Percentiles rank a stretch among this genome's conserved stretches.
These are phyloP conservation scores for Mycena maculata DNA, from an alignment of 768 basidiomycete species.

Conservation along the genomic window DNA sequence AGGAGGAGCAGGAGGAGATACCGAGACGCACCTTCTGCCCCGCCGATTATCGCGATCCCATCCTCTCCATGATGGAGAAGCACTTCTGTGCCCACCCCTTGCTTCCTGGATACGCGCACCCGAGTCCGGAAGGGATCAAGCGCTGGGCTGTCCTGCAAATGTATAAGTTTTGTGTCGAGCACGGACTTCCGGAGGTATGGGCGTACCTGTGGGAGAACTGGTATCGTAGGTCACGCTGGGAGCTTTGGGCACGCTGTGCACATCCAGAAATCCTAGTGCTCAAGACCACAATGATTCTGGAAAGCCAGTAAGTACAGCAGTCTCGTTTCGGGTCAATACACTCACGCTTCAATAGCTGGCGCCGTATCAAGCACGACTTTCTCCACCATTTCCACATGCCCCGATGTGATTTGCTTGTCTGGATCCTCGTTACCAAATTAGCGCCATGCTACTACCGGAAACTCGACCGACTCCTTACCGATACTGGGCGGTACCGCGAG, in stretches of 20 bases:
- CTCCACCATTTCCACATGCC: conserved; percentile 48
- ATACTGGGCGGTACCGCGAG: conserved; percentile 40
- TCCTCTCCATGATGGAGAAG: conserved; percentile 25
- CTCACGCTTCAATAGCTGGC: conserved; percentile 41
- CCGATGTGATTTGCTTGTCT: conserved; percentile 45
- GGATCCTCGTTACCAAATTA: conserved; percentile 46
- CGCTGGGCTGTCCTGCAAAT: conserved; percentile 39
- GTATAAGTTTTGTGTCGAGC: conserved; percentile 38
- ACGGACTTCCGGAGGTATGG: conserved; percentile 39
- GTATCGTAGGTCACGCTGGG: conserved; percentile 40
- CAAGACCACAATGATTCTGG: conserved; percentile 45
- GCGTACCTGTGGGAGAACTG: too few species aligned
- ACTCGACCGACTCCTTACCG: conserved; percentile 33
- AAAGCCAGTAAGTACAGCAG: conserved; percentile 41
- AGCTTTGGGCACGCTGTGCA: conserved; percentile 40
- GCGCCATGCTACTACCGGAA: conserved; percentile 43
- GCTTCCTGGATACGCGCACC: conserved; percentile 27
- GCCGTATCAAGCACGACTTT: conserved; percentile 47
- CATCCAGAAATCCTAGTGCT: conserved; percentile 37
- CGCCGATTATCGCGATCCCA: neutral
- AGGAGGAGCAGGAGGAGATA: neutral
- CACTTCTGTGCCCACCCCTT: conserved; percentile 31
- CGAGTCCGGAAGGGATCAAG: conserved; percentile 28
- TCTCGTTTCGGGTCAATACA: conserved; percentile 6
- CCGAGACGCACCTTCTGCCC: conserved; percentile 32